Evolutionary conservation across 2,329 filamentous ascomycete species (phyloP), one percentile per base, ranked within the genome.

Genomic region (Microdochium paspali): DNA sequence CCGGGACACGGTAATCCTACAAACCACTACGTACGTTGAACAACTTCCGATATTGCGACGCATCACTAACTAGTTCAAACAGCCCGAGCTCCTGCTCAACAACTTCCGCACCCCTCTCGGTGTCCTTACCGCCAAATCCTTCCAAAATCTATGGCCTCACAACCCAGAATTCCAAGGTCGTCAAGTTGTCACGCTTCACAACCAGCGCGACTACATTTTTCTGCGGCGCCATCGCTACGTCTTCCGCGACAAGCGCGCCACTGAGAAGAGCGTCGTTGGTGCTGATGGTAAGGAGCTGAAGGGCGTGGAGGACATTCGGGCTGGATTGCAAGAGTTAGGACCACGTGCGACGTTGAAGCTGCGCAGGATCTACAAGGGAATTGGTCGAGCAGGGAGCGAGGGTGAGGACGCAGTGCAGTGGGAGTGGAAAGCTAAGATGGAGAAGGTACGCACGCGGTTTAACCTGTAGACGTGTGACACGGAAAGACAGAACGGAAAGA

Each of bases 191-290:
- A 96, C 91, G 1, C 69, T 96, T 46, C 90, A 96, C 66, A 96
- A 96, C 58, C 90, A 95, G 71, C 84, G 91, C 53, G 91, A 97
- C 66, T 97, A 91, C 66, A 93, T 97, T 57, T 98, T 98, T 64
- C 77, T 97, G 46, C 77, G 93, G 4, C 76, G 90, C 31, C 90
- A 97, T 66, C 77, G 93, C 44, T 98, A 98, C 61, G 79, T 95
- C 1, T 96, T 98, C 70, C 79, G 93, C 13, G 89, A 97, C 50
- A 95, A 93, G 71, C 76, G 85, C 10, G 74, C 80, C 48, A 90
- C 84, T 0, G 93, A 97, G 69, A 96, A 95, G 72, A 84, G 82
- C 47, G 87, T 96, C 1, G 77, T 87, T 4, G 87, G 80, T 3
- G 73, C 85, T 1, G 88, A 97, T 58, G 90, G 93, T 18, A 86